Base-by-base conservation (phyloP, 1,284 basidiomycete species). In the Pascua sp. region DNA sequence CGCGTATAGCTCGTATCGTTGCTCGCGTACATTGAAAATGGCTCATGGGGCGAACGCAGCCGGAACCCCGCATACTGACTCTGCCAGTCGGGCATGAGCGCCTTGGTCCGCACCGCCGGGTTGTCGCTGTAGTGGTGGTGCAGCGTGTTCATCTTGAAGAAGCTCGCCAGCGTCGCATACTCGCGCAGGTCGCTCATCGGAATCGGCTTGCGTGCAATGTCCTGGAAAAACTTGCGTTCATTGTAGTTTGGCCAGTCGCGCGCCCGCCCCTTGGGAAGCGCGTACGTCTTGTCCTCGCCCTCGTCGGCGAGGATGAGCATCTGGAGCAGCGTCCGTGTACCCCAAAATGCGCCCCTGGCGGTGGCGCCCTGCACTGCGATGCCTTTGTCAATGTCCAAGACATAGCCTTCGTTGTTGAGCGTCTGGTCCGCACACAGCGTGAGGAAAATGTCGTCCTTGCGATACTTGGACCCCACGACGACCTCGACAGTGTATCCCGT, bases 111-210 rank as follows among this genome's bases (percentile, higher is more conserved):
- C 36, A 48, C 47, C 1, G 47, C 47, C 11, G 47, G 47, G 17
- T 50, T 50, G 49, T 50, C 49, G 49, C 40, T 50, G 49, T 50
- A 50, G 41, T 50, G 49, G 41, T 50, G 49, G 49, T 50, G 49
- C 17, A 50, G 49, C 7, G 49, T 50, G 40, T 50, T 50, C 49
- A 50, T 50, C 41, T 50, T 50, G 49, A 50, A 50, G 32, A 50
- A 50, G 39, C 40, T 42, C 7, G 49, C 49, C 5, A 50, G 49
- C 40, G 11, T 2, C 40, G 49, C 49, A 15, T 42, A 42, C 49
- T 50, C 49, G 4, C 16, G 11, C 18, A 50, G 41, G 41, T 50
- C 49, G 4, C 17, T 24, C 17, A 50, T 17, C 5, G 49, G 49
- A n/a, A 50, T 50, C 2, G 49, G 49, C 49, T 50, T 50, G 41